Conservation (phyloP, 768 basidiomycete species). For the Polyporus arcularius region DNA sequence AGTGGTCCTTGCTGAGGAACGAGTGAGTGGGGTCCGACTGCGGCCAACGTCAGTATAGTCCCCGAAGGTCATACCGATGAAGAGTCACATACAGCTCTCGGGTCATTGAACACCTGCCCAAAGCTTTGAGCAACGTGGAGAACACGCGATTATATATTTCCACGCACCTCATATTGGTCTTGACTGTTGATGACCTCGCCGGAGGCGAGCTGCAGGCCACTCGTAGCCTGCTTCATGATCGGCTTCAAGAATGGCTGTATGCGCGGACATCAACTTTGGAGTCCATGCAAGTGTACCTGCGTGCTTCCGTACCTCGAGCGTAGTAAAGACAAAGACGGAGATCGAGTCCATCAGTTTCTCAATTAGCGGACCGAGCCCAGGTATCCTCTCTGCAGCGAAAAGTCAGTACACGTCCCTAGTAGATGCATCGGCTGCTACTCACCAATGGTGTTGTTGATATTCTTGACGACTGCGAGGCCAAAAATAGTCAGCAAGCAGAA, state of each 20-base stretch:
- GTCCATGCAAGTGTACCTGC: neutral
- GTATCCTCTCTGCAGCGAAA: slow-evolving; percentile 66
- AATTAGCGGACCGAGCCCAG: slow-evolving; percentile 70
- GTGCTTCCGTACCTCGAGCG: slow-evolving; percentile 58
- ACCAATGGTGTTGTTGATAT: slow-evolving; percentile 75
- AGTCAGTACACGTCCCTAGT: neutral
- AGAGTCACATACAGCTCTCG: slow-evolving; percentile 57
- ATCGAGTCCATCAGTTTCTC: slow-evolving; percentile 81
- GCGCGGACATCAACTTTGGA: neutral
- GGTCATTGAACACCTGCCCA: slow-evolving; percentile 72
- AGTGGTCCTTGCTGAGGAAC: slow-evolving; percentile 88
- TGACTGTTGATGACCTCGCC: slow-evolving; percentile 76
- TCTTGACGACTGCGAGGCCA: slow-evolving; percentile 59
- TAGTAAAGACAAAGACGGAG: slow-evolving; percentile 81
- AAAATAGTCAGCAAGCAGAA: neutral
- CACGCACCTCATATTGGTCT: slow-evolving; percentile 73
- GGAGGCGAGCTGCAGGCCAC: slow-evolving; percentile 60
- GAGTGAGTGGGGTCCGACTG: slow-evolving; percentile 89
- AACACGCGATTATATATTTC: neutral
- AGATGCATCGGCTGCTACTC: no score
- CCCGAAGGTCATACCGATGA: neutral
- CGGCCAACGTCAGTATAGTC: neutral
- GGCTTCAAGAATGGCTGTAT: slow-evolving; percentile 80
- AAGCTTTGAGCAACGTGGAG: neutral
- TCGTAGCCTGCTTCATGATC: slow-evolving; percentile 68